Conservation (phyloP, 495 filamentous ascomycete genomes). For the Penicillium crystallinum region DNA sequence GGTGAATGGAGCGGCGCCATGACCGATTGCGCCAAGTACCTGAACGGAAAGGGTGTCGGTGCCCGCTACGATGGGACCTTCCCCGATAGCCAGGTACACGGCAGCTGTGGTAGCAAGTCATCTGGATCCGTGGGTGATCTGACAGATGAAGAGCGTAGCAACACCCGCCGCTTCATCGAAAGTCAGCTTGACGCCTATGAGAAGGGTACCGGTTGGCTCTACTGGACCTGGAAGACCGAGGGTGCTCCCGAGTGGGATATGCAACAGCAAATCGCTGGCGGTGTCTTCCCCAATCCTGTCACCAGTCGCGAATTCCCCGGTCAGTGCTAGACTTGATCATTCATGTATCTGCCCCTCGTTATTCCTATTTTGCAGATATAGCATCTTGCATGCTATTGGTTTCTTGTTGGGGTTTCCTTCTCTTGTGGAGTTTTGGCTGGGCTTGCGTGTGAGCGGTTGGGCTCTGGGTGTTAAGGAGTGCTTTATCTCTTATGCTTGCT, state of each 20-base stretch:
- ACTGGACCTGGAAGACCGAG: slow-evolving; percentile 86
- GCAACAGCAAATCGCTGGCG: slow-evolving; percentile 54
- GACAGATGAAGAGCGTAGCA: slow-evolving; percentile 45
- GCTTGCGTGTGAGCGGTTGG: background rate
- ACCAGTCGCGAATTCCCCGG: slow-evolving; percentile 42
- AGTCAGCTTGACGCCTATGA: slow-evolving; percentile 73
- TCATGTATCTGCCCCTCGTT: background rate
- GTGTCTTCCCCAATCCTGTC: slow-evolving; percentile 60
- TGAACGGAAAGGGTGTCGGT: slow-evolving; percentile 65
- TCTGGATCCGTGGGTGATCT: slow-evolving; percentile 51
- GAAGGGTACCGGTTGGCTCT: slow-evolving; percentile 65
- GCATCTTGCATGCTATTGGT: background rate
- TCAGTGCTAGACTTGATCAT: slow-evolving; percentile 31
- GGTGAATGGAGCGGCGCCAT: slow-evolving; percentile 67
- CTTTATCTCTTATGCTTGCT: background rate
- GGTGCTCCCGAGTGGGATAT: slow-evolving; percentile 85
- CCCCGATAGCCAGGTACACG: slow-evolving; percentile 40
- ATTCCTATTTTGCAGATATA: background rate
- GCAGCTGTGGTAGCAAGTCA: slow-evolving; percentile 55
- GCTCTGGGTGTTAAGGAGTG: background rate
- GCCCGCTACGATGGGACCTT: slow-evolving; percentile 67
- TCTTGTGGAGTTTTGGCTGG: slow-evolving; percentile 3
- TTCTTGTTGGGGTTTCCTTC: background rate
- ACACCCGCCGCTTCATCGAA: slow-evolving; percentile 60
- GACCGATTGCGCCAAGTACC: slow-evolving; percentile 69